Percentiles rank a stretch among this genome's conserved stretches.
These are phyloP conservation scores for Inosperma sp. DNA, from an alignment of 768 basidiomycete species.

Conservation along the genomic window DNA sequence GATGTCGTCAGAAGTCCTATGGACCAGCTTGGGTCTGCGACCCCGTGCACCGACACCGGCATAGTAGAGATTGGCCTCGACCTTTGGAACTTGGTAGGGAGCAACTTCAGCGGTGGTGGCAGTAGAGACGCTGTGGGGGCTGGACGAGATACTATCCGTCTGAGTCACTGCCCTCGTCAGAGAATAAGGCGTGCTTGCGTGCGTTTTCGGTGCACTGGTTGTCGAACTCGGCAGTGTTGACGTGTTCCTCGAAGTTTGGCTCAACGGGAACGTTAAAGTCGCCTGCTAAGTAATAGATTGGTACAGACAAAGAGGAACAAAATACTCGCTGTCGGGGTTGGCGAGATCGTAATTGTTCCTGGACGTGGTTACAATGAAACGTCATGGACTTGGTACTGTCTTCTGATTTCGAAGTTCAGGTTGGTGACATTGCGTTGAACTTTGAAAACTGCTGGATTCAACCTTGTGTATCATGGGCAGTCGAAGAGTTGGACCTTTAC, in stretches of 20 bases:
- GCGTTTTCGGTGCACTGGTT: not conserved
- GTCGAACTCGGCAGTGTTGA: not conserved
- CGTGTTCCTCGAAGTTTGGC: not conserved
- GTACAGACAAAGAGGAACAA: not conserved
- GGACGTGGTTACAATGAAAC: too few species aligned
- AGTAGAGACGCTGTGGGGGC: conserved; percentile 11
- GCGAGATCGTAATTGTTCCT: not conserved
- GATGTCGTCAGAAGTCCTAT: conserved; percentile 30
- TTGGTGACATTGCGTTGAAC: too few species aligned
- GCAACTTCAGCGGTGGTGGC: conserved; percentile 17
- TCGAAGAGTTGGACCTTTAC: too few species aligned
- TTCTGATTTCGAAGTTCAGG: too few species aligned
- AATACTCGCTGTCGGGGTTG: not conserved
- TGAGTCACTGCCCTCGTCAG: conserved; percentile 4
- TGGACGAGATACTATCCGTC: conserved; percentile 1
- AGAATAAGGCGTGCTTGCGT: not conserved
- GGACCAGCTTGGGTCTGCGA: conserved; percentile 34
- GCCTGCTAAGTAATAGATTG: not conserved
- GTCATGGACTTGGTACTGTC: too few species aligned
- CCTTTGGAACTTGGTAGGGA: conserved; percentile 21
- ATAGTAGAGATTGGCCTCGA: conserved; percentile 31
- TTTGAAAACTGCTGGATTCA: too few species aligned
- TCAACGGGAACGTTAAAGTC: not conserved
- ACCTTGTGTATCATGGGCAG: too few species aligned
- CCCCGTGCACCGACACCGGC: conserved; percentile 24